Evolutionary conservation across 2,329 filamentous ascomycete species (phyloP).

Genomic region (Trichophyton rubrum): DNA sequence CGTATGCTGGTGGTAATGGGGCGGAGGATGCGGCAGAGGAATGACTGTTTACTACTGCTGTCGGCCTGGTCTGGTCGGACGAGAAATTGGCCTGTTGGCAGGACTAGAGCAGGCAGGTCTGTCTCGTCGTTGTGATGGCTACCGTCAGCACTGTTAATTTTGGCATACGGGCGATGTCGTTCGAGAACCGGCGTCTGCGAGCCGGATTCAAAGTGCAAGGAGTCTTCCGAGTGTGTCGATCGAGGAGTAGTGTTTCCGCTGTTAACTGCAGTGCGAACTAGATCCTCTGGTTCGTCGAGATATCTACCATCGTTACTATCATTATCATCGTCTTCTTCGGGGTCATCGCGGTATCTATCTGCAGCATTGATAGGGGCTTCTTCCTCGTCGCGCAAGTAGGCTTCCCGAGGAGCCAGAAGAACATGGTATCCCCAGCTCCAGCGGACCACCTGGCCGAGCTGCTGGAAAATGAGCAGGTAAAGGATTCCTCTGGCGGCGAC

Average conservation of each 20-base stretch:
- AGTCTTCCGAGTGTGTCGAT: neutral
- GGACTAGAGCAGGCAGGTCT: neutral
- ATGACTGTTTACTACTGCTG: slow-evolving; percentile 14
- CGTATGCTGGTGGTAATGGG: slow-evolving; percentile 17
- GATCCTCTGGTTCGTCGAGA: slow-evolving; percentile 26
- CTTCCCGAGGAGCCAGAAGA: slow-evolving; percentile 69
- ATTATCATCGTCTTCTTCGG: too few species aligned
- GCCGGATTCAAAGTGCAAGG: slow-evolving; percentile 24
- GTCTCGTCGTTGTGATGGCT: neutral
- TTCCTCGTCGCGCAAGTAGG: slow-evolving; percentile 34
- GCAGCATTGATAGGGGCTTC: slow-evolving; percentile 24
- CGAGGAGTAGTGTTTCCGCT: neutral
- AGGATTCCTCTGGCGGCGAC: slow-evolving; percentile 87
- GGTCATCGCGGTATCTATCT: slow-evolving; percentile 30
- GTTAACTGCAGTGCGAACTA: neutral
- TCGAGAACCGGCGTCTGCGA: slow-evolving; percentile 29
- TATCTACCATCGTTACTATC: slow-evolving; percentile 25
- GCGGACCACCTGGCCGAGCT: slow-evolving; percentile 83
- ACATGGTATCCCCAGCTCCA: slow-evolving; percentile 99
- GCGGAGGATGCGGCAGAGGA: neutral
- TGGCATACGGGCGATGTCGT: slow-evolving; percentile 25
- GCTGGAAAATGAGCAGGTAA: slow-evolving; percentile 94
- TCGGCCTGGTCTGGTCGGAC: slow-evolving; percentile 33
- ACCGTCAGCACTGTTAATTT: slow-evolving; percentile 17
- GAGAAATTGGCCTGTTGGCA: slow-evolving; percentile 20